Evolutionary conservation across 306 rosid species (phyloP).

Genomic region (Alnus glutinosa): DNA sequence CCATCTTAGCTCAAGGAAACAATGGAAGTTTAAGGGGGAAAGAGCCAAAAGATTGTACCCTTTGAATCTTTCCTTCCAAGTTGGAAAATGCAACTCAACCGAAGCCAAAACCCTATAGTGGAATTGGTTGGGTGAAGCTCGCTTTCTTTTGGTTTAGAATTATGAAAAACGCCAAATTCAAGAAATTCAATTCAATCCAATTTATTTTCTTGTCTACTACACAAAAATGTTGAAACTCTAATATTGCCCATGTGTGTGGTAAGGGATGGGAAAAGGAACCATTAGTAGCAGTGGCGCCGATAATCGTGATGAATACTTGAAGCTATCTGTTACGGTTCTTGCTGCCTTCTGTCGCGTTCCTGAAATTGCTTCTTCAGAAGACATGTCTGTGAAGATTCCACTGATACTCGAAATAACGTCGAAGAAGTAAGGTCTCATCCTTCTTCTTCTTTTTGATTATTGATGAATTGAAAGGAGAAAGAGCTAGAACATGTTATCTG

Average conservation of each 20-base stretch:
- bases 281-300: slow-evolving; percentile 32
- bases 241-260: slow-evolving; percentile 6
- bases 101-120: background rate
- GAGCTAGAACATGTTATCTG: background rate
- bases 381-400: slow-evolving; percentile 68
- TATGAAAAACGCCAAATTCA: background rate
- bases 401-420: slow-evolving; percentile 58
- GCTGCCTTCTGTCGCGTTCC: slow-evolving; percentile 81
- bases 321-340: slow-evolving; percentile 71
- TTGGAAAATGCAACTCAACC: background rate
- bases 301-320: slow-evolving; percentile 76
- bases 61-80: background rate
- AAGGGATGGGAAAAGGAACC: slow-evolving; percentile 67
- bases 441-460: background rate
- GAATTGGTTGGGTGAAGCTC: background rate
- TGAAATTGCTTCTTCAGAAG: slow-evolving; percentile 70
- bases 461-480: background rate
- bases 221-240: background rate
- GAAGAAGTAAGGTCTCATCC: slow-evolving; percentile 49
- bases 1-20: background rate
- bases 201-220: background rate
- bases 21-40: background rate
- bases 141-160: background rate
- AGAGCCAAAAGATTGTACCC: background rate
- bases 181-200: background rate